Base-by-base conservation (phyloP, 2,329 filamentous ascomycete species). In the Calonectria ilicicola region DNA sequence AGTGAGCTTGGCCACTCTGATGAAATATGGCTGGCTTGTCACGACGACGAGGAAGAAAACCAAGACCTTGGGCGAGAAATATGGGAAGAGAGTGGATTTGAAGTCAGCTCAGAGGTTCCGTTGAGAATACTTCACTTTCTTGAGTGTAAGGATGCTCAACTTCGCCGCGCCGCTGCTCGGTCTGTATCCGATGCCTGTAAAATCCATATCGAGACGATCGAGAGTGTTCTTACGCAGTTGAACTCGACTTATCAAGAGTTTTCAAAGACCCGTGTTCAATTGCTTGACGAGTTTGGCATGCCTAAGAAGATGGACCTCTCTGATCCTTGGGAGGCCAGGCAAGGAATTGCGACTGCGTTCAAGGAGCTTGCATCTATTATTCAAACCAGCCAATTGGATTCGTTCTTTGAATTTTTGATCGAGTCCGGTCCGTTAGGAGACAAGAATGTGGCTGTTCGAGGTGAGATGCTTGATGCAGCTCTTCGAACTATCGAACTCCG, bases 231-330 rank as follows among this genome's bases (percentile, higher is more conserved):
- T 17, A 84, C 88, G 51, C 88, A 89, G 67, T 87, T 99, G 26
- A 89, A 95, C 80, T 85, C 89, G 6, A 91, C 90, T 2, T 99
- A 99, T 82, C 84, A 89, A 53, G 92, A 96, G 74, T 90, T 96
- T 75, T 93, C 94, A 8, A 97, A 97, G 82, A 94, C 95, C 2
- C 92, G 93, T 72, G 91, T 93, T 58, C 95, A 95, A 14, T 92
- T 96, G 79, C 92, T 96, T 46, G 96, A 99, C 81, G 93, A 96
- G 75, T 98, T 95, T 81, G 97, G 97, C 67, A 98, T 99, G 94
- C 94, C 95, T 3, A 93, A 92, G 80, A 98, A 98, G 85, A 92
- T 93, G 81, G 95, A 98, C 76, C 87, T 95, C 14, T 90, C 93
- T 6, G 97, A 99, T 84, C 94, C 93, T 2, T 99, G 96, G 96